Evolutionary conservation across 106 monocot genomes (phyloP).

Genomic region (Dendrobium nobile): DNA sequence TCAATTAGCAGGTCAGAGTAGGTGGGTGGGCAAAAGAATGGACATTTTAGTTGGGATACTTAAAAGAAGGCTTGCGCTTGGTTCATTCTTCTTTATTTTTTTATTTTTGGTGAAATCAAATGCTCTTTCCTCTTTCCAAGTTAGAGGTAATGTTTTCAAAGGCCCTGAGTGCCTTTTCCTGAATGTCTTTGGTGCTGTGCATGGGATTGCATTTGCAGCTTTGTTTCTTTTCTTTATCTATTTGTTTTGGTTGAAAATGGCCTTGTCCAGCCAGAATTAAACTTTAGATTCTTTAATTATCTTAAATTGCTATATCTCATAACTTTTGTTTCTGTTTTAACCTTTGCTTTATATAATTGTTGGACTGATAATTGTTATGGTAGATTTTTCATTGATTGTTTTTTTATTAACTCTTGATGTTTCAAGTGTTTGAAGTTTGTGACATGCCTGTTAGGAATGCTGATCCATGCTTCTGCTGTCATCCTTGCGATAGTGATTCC

Average conservation of each 20-base stretch:
- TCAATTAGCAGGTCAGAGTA: too few relatives aligned
- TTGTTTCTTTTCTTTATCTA: background rate
- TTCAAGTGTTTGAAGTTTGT: background rate
- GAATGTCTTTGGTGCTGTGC: background rate
- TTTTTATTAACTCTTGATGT: background rate
- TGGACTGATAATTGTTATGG: background rate
- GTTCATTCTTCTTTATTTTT: background rate
- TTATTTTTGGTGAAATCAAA: background rate
- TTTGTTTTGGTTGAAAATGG: background rate
- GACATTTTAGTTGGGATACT: background rate
- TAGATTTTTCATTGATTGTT: background rate
- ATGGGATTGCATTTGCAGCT: background rate
- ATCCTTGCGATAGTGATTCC: constrained; percentile 66
- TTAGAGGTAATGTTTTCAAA: background rate
- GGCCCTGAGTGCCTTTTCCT: background rate
- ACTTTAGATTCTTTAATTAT: background rate
- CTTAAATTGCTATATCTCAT: background rate
- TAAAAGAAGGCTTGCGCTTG: background rate
- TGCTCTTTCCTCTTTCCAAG: background rate
- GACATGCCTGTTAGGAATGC: constrained; percentile 41
- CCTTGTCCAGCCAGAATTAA: background rate
- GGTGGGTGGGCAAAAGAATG: background rate
- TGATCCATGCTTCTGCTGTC: constrained; percentile 56
- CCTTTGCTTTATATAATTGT: background rate
- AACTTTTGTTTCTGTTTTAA: background rate